Evolutionary conservation across 139 green algal genomes (phyloP).

Genomic region (Microglena sp.): DNA sequence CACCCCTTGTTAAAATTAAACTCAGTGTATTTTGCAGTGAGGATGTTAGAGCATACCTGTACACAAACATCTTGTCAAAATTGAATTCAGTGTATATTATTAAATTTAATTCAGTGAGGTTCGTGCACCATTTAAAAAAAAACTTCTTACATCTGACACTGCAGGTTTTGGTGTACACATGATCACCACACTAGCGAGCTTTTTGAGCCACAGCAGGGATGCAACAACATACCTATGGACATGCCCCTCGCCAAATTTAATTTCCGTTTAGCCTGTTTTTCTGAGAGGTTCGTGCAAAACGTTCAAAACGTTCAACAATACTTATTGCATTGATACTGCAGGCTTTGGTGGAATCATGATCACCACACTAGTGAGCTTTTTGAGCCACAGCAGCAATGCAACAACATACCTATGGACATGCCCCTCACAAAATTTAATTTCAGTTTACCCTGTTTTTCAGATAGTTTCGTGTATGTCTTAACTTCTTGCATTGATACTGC

Average conservation of each 20-base stretch:
- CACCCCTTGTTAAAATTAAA: too few relatives aligned
- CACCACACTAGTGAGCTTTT: conserved; percentile 86
- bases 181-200: conserved; percentile 88
- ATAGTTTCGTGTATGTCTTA: background rate
- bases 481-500: conserved; percentile 29
- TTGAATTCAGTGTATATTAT: background rate
- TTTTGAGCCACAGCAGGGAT: conserved; percentile 87
- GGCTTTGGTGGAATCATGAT: conserved; percentile 77
- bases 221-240: too few relatives aligned
- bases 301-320: too few relatives aligned
- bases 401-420: too few relatives aligned
- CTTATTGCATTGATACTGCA: conserved; percentile 27
- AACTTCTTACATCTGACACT: conserved; percentile 24
- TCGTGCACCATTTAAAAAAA: background rate
- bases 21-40: too few relatives aligned
- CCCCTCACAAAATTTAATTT: too few relatives aligned
- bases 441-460: background rate
- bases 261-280: background rate
- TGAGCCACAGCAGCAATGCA: conserved; percentile 89
- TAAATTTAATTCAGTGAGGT: too few relatives aligned
- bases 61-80: too few relatives aligned
- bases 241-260: too few relatives aligned
- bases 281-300: background rate
- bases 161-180: conserved; percentile 70
- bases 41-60: too few relatives aligned